Evolutionary conservation across 768 basidiomycete genomes (phyloP).

Genomic region (Mycena maculata): DNA sequence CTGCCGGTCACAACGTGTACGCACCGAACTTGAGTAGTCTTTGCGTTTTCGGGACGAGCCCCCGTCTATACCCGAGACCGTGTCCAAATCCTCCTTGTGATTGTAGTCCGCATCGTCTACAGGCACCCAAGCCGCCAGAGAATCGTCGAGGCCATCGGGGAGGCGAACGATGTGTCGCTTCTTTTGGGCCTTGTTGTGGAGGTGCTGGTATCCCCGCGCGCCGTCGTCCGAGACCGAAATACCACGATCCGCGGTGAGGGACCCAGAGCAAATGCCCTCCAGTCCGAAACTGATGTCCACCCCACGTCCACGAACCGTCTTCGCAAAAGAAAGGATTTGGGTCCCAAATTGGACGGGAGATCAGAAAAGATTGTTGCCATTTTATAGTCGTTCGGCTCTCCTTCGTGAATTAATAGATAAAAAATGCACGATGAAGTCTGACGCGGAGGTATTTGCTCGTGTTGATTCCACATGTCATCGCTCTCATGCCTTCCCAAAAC

Average conservation of each 20-base stretch:
- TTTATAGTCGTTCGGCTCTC: not conserved
- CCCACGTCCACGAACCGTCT: no score
- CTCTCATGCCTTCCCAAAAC: no score
- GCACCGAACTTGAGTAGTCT: not conserved
- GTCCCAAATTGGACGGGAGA: no score
- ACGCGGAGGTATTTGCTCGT: no score
- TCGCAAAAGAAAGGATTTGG: no score
- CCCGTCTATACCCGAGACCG: not conserved
- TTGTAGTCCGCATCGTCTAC: not conserved
- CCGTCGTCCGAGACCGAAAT: slow-evolving; percentile 9
- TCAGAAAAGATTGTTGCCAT: no score
- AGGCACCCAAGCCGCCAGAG: not conserved
- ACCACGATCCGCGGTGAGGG: not conserved
- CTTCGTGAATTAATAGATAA: not conserved
- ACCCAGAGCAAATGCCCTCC: no score
- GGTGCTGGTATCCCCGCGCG: not conserved
- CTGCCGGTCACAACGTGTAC: not conserved
- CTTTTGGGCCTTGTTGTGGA: slow-evolving; percentile 4
- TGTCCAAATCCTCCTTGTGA: not conserved
- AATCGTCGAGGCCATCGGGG: not conserved
- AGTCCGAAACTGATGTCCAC: no score
- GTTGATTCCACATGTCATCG: no score
- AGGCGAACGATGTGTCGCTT: not conserved
- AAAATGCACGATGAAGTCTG: no score
- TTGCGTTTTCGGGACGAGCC: not conserved